phyloP scores from a whole-genome alignment of 768 basidiomycete species.

The Tricholoma saponaceum region DNA sequence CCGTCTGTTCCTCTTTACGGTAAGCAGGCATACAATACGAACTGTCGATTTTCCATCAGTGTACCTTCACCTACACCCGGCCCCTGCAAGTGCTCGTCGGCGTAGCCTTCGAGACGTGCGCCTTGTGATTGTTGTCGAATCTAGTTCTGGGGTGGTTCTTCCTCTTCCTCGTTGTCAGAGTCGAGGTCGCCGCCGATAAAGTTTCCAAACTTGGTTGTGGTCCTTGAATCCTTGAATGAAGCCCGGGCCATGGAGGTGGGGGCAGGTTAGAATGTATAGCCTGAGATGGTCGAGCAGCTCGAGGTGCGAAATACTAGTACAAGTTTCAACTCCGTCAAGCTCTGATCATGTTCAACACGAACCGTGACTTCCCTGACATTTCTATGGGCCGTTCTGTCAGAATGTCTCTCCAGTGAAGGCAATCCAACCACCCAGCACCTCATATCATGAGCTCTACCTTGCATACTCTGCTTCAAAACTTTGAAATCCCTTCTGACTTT shows the following conservation, averaged over 20 bases:
- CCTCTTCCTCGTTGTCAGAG: slow-evolving; percentile 70
- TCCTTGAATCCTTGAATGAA: slow-evolving; percentile 76
- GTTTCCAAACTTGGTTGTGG: slow-evolving; percentile 94
- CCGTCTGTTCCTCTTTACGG: no score
- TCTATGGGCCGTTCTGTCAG: no score
- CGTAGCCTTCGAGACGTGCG: slow-evolving; percentile 78
- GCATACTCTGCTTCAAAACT: slow-evolving; percentile 14
- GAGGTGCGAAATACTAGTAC: no score
- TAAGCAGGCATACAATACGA: no score
- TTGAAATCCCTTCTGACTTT: slow-evolving; percentile 46
- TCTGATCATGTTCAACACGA: no score
- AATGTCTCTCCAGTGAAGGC: no score
- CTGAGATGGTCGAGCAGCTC: no score
- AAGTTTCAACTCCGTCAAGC: no score
- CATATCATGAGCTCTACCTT: not conserved
- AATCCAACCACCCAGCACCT: no score
- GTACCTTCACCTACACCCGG: slow-evolving; percentile 52
- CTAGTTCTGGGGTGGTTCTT: slow-evolving; percentile 46
- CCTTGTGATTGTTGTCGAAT: slow-evolving; percentile 33
- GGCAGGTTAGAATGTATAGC: slow-evolving; percentile 1
- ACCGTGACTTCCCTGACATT: no score
- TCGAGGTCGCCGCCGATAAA: slow-evolving; percentile 95
- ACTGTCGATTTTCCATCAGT: slow-evolving; percentile 88
- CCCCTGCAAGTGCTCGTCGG: slow-evolving; percentile 58
- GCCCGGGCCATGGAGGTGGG: slow-evolving; percentile 21